These are phyloP conservation scores for Trichosporon coremiiforme DNA, from an alignment of 1,284 basidiomycete genomes.

Conservation along the genomic window DNA sequence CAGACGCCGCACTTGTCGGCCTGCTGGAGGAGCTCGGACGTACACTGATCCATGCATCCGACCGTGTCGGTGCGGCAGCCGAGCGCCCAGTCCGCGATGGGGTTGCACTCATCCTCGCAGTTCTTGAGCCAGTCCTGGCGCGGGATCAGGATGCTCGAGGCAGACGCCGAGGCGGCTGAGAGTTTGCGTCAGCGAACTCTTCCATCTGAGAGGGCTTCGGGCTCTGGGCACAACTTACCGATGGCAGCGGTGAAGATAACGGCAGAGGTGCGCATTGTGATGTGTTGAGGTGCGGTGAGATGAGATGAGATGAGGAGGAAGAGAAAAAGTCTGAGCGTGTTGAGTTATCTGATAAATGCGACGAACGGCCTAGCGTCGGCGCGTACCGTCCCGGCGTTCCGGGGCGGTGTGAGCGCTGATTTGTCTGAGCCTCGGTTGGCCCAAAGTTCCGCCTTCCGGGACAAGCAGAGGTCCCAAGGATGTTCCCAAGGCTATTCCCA, in stretches of 20 bases:
- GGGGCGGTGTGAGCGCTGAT: background rate
- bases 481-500: background rate
- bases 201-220: too few relatives aligned
- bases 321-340: background rate
- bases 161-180: slow-evolving; percentile 25
- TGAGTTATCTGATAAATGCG: background rate
- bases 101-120: slow-evolving; percentile 31
- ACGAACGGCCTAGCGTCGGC: background rate
- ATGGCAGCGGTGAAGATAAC: slow-evolving; percentile 24
- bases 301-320: background rate
- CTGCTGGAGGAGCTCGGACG: slow-evolving; percentile 26
- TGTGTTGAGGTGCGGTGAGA: background rate
- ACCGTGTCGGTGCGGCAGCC: slow-evolving; percentile 29
- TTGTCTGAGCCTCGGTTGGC: background rate
- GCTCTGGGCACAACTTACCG: too few relatives aligned
- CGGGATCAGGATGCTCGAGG: slow-evolving; percentile 6
- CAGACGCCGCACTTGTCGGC: slow-evolving; percentile 26
- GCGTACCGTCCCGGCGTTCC: background rate
- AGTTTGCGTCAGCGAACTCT: slow-evolving; percentile 7
- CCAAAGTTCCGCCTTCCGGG: background rate
- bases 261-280: slow-evolving; percentile 24
- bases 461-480: background rate
- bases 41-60: slow-evolving; percentile 31
- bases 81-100: slow-evolving; percentile 30
- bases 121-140: slow-evolving; percentile 27